A percentile compares a stretch with the other conserved stretches of the same genome.
Conservation (phyloP, 352 stramenopile genomes). For the Phytophthora cactorum region DNA sequence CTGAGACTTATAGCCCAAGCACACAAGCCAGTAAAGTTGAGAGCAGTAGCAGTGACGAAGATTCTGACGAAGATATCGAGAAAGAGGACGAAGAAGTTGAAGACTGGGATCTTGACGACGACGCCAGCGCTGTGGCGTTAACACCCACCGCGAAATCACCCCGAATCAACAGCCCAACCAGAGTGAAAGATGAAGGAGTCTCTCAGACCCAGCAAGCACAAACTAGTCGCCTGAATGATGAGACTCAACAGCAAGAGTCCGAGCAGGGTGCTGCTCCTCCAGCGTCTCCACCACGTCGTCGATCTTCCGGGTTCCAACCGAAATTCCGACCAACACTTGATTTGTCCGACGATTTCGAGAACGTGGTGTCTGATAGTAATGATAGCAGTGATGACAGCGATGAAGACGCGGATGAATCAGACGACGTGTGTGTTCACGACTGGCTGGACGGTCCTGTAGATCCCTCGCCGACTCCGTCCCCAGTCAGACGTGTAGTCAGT, state of each 20-base stretch:
- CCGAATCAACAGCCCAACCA: not conserved
- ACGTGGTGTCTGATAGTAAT: constrained; percentile 26
- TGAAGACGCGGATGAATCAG: constrained; percentile 39
- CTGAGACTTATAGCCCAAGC: not conserved
- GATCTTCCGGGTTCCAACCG: constrained; percentile 26
- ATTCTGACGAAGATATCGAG: constrained; percentile 46
- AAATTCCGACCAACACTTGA: constrained; percentile 46
- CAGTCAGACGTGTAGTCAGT: constrained; percentile 9
- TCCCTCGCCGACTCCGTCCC: not conserved
- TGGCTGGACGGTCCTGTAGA: constrained; percentile 46
- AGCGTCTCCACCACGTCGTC: constrained; percentile 3
- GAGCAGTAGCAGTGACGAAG: constrained; percentile 20
- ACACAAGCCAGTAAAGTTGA: constrained; percentile 12
- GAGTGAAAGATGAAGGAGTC: not conserved
- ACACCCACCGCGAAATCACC: not conserved
- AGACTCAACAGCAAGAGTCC: not conserved
- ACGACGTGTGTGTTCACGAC: constrained; percentile 52
- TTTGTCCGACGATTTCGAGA: constrained; percentile 42
- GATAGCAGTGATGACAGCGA: constrained; percentile 34
- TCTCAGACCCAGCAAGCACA: constrained; percentile 2
- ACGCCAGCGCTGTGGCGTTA: not conserved
- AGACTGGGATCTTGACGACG: constrained; percentile 45
- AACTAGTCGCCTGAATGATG: not conserved
- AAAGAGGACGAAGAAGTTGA: constrained; percentile 49
- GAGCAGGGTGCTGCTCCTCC: not conserved